A percentile compares a stretch with the other conserved stretches of the same genome.
These are phyloP conservation scores for Ephemerocybe angulata DNA, from an alignment of 768 basidiomycete genomes.

Conservation along the genomic window DNA sequence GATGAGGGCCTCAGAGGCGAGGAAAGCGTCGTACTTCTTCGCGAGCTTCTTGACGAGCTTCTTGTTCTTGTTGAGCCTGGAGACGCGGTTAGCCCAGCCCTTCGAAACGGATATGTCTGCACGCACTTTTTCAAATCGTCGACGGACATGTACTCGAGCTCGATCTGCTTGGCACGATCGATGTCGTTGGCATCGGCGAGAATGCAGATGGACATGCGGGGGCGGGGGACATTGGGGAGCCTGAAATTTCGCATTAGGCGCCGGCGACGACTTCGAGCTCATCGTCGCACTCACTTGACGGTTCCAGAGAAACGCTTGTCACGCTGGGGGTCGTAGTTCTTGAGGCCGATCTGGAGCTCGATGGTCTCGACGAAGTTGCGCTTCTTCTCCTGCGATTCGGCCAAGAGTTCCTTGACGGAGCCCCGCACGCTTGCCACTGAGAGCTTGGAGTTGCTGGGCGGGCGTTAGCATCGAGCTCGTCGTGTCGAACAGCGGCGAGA, in stretches of 20 bases:
- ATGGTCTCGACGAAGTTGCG: constrained; percentile 96
- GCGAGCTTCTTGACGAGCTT: constrained; percentile 99
- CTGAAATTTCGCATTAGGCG: constrained; percentile 35
- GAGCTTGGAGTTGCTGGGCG: constrained; percentile 62
- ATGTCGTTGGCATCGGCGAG: constrained; percentile 99
- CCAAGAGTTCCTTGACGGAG: constrained; percentile 88
- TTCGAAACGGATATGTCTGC: background rate
- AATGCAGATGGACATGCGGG: constrained; percentile 99
- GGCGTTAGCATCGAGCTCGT: background rate
- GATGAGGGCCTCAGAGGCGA: constrained; percentile 95
- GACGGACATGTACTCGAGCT: constrained; percentile 98
- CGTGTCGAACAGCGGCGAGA: background rate
- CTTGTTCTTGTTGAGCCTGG: constrained; percentile 98
- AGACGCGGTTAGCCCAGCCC: background rate
- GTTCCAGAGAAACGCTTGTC: constrained; percentile 99
- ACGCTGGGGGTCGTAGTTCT: constrained; percentile 99
- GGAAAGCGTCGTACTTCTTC: constrained; percentile 99
- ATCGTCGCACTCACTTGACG: constrained; percentile 65
- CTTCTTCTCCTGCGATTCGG: constrained; percentile 82
- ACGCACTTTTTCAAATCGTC: constrained; percentile 97
- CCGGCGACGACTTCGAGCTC: background rate
- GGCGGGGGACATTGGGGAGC: constrained; percentile 94
- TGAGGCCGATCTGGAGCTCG: constrained; percentile 94
- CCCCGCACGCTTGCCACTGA: constrained; percentile 99
- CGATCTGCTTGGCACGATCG: constrained; percentile 96